Conservation (phyloP, 164 flowering plant species). For the Pachysandra terminalis region DNA sequence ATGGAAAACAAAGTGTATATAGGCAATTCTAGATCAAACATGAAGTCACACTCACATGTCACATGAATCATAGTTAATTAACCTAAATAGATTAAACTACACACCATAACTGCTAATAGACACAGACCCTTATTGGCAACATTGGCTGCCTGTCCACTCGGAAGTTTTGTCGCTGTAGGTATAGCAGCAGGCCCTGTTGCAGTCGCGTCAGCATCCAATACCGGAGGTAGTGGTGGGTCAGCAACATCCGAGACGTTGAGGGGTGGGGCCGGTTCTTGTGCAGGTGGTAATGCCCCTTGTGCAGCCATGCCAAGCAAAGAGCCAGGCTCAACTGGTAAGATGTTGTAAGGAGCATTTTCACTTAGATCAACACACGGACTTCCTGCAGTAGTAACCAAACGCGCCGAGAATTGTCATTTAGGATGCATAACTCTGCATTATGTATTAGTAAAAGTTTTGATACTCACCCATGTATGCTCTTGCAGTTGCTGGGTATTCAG, state of each 20-base stretch:
- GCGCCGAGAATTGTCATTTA: neutral
- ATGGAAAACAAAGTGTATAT: neutral
- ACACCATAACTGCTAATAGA: slow-evolving; percentile 22
- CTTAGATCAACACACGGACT: slow-evolving; percentile 47
- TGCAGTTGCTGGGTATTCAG: slow-evolving; percentile 85
- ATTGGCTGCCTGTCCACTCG: slow-evolving; percentile 23
- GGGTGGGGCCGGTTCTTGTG: slow-evolving; percentile 39
- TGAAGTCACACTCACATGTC: neutral
- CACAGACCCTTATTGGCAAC: slow-evolving; percentile 29
- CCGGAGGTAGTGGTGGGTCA: slow-evolving; percentile 79
- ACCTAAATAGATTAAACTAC: slow-evolving; percentile 13
- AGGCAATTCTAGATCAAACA: neutral
- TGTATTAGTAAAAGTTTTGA: neutral
- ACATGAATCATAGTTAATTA: slow-evolving; percentile 4
- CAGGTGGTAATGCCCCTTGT: slow-evolving; percentile 37
- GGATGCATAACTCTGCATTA: neutral
- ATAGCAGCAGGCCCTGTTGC: slow-evolving; percentile 9
- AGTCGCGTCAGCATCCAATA: slow-evolving; percentile 8
- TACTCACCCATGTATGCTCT: slow-evolving; percentile 70
- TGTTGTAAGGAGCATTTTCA: slow-evolving; percentile 5
- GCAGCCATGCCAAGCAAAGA: slow-evolving; percentile 19
- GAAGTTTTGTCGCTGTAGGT: slow-evolving; percentile 11
- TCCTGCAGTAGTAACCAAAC: slow-evolving; percentile 39
- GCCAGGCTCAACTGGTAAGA: slow-evolving; percentile 42
- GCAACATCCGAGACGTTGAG: slow-evolving; percentile 41